Conservation (phyloP, 257 asterid genomes). For the Primulina huaijiensis region DNA sequence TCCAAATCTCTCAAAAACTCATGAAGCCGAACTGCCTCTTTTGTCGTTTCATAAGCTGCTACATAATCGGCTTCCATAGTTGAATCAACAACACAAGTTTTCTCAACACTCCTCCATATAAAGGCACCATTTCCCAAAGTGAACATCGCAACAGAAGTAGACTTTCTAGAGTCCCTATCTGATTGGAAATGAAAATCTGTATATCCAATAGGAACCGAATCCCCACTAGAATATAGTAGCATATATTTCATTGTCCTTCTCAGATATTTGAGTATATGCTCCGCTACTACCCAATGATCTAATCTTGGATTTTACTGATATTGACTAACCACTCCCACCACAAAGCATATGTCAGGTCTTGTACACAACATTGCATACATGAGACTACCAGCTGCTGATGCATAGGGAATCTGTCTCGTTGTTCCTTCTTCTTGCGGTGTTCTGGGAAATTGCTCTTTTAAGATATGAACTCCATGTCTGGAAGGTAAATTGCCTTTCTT, state of each 20-base stretch:
- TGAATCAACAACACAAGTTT: not conserved
- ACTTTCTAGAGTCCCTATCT: not conserved
- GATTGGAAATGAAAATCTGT: not conserved
- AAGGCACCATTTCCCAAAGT: not conserved
- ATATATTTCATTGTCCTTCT: not conserved
- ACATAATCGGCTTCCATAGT: not conserved
- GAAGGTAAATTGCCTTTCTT: not conserved
- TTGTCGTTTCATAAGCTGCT: not conserved
- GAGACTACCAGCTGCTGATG: not conserved
- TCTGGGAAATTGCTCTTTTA: not conserved
- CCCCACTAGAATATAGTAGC: not conserved
- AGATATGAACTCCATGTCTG: not conserved
- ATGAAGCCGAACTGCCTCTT: not conserved
- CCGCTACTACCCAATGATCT: too few relatives aligned
- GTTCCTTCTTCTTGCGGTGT: not conserved
- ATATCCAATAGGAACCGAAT: not conserved
- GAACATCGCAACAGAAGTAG: not conserved
- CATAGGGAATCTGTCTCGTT: not conserved
- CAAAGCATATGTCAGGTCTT: not conserved
- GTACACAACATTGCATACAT: not conserved
- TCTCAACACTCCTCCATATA: not conserved
- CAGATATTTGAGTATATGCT: not conserved
- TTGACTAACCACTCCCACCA: not conserved
- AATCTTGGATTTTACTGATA: not conserved
- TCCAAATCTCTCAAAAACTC: not conserved